Evolutionary conservation across 129 eudicot genomes (phyloP).

Genomic region (Artemisia annua): DNA sequence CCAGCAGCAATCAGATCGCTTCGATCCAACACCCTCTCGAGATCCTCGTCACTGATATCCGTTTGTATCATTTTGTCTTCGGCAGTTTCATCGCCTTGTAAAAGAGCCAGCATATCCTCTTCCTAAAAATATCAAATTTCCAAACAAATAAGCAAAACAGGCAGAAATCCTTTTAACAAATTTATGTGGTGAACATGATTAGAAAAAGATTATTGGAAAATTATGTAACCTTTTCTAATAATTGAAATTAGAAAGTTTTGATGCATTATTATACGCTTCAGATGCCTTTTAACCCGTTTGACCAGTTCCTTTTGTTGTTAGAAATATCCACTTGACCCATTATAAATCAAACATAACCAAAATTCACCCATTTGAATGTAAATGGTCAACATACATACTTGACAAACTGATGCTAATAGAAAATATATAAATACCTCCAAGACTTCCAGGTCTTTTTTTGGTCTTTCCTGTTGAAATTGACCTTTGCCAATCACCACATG

Average conservation of each 20-base stretch:
- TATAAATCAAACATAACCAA: too few relatives aligned
- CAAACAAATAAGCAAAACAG: neutral
- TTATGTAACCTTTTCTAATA: neutral
- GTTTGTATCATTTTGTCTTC: constrained; percentile 91
- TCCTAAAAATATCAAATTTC: constrained; percentile 36
- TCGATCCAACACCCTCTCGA: constrained; percentile 76
- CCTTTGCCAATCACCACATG: constrained; percentile 99
- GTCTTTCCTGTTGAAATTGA: constrained; percentile 77
- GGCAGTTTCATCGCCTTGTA: constrained; percentile 54
- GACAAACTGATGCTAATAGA: neutral
- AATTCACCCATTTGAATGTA: too few relatives aligned
- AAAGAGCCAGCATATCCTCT: constrained; percentile 82
- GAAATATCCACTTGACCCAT: neutral
- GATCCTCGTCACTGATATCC: constrained; percentile 78
- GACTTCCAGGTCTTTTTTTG: constrained; percentile 39
- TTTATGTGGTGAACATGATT: too few relatives aligned
- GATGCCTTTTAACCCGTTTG: neutral
- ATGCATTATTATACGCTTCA: neutral
- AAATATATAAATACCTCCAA: constrained; percentile 40
- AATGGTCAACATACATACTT: too few relatives aligned
- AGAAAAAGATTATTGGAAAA: too few relatives aligned
- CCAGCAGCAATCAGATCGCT: constrained; percentile 57
- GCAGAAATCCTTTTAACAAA: too few relatives aligned
- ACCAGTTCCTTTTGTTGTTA: neutral
- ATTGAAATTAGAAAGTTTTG: neutral